A percentile compares a stretch with the other conserved stretches of the same genome.
These are phyloP conservation scores for Hordeum pubiflorum DNA, from an alignment of 202 grass and related monocot species.

Conservation along the genomic window DNA sequence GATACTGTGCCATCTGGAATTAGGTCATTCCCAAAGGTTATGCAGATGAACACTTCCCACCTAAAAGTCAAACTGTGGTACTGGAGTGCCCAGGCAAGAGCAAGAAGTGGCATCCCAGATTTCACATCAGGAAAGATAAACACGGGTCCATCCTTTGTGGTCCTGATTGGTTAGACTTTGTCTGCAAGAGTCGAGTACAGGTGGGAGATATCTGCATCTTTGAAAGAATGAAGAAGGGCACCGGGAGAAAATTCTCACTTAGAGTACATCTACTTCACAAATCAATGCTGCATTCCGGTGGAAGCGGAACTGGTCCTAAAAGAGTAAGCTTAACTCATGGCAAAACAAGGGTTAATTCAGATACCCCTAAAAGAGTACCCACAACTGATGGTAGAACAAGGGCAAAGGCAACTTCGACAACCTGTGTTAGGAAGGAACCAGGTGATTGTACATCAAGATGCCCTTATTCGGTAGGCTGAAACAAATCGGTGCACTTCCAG, in stretches of 20 bases:
- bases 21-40: slow-evolving; percentile 12
- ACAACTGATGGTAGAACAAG: neutral
- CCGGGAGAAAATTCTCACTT: neutral
- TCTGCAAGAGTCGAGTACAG: slow-evolving; percentile 1
- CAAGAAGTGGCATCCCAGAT: slow-evolving; percentile 15
- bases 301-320: neutral
- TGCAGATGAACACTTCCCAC: slow-evolving; percentile 5
- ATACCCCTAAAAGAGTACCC: neutral
- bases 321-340: neutral
- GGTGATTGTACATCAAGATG: neutral
- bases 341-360: neutral
- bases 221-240: neutral
- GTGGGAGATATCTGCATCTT: slow-evolving; percentile 38
- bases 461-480: neutral
- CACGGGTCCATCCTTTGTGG: neutral
- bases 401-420: neutral
- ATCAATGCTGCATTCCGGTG: neutral
- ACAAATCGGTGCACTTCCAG: neutral
- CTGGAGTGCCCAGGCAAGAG: slow-evolving; percentile 13
- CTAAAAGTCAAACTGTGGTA: neutral
- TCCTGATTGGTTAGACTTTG: slow-evolving; percentile 19
- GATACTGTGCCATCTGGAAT: neutral
- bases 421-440: neutral
- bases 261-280: slow-evolving; percentile 9
- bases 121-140: neutral